phyloP scores from a whole-genome alignment of 768 basidiomycete genomes.

The Trametes gibbosa region DNA sequence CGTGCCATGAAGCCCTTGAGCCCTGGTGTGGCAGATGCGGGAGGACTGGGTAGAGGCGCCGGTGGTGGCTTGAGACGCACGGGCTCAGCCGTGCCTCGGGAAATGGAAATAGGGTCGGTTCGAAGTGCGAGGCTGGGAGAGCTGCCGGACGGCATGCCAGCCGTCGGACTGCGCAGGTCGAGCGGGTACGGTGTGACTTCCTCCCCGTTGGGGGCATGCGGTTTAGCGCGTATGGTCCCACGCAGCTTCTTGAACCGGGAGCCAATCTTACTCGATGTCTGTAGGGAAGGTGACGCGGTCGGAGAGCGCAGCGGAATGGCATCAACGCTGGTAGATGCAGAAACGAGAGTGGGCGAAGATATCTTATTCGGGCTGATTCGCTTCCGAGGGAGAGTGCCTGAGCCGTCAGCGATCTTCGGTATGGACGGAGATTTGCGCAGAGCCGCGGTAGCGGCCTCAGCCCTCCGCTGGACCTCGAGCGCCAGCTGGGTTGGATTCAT shows the following conservation, averaged over 20 bases:
- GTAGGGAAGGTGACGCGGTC: constrained; percentile 22
- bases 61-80: constrained; percentile 51
- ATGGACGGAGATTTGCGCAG: constrained; percentile 41
- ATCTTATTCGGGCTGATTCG: constrained; percentile 38
- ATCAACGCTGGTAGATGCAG: constrained; percentile 39
- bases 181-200: constrained; percentile 43
- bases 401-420: constrained; percentile 29
- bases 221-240: constrained; percentile 60
- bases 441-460: constrained; percentile 50
- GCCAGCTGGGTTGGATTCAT: constrained; percentile 56
- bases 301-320: constrained; percentile 30
- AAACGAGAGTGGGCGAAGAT: constrained; percentile 39
- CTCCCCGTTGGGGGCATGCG: constrained; percentile 48
- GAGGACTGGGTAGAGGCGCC: constrained; percentile 48
- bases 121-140: constrained; percentile 34
- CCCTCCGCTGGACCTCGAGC: constrained; percentile 64
- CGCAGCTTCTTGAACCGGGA: constrained; percentile 72
- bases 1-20: constrained; percentile 80
- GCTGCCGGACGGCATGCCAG: constrained; percentile 33
- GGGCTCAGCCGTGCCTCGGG: constrained; percentile 49
- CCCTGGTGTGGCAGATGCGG: constrained; percentile 70
- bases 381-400: constrained; percentile 26
- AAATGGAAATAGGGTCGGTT: constrained; percentile 19
- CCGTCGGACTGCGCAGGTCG: constrained; percentile 38
- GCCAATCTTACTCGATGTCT: constrained; percentile 49